Evolutionary conservation across 768 basidiomycete species (phyloP), one percentile per base, ranked within the genome.

Genomic region (Lactifluus volemus): DNA sequence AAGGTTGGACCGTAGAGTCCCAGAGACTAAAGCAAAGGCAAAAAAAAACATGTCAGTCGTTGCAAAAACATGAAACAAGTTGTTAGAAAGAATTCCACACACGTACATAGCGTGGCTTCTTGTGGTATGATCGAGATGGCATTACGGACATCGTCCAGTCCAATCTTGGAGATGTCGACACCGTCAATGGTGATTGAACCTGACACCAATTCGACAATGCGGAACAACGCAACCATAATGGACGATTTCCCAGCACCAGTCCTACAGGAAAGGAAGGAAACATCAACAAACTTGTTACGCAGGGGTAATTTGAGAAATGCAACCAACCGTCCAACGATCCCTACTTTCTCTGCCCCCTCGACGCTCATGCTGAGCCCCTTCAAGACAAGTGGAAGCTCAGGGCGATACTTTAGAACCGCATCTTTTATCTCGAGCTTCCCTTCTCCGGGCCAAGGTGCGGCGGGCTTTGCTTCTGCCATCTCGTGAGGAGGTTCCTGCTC

Each of bases 161-260:
- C 94, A 45, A 97, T 79, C 64, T 78, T 81, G 19, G 89, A 87
- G 45, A 92, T 85, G 68, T 98, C 88, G n/a, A 91, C 75, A 6
- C 81, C 90, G 70, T 96, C 93, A 61, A 96, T 83, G 25, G 73
- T 69, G 65, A 98, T 91, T 2, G 79, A 80, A 19, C 94, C 93
- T 9, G 83, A 82, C 0, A 79, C 73, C 21, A 89, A 76, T 67
- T 98, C 95, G 19, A 94, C 89, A 36, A 97, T 76, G 21, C 92
- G 84, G 73, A 86, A 95, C 0, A 97, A 76, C 5, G 90, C 86
- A 67, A 86, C 86, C 88, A 96, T 89, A 60, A 98, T 87, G 1
- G 89, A 89, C 17, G 87, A 89, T 73, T 96, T 92, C 42, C 92
- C 92, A 0, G 92, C 92, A 52, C 92, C 92, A 17, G 92, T 93